These are phyloP conservation scores for Boletus holoroseus DNA, from an alignment of 1,284 basidiomycete species.

Conservation along the genomic window DNA sequence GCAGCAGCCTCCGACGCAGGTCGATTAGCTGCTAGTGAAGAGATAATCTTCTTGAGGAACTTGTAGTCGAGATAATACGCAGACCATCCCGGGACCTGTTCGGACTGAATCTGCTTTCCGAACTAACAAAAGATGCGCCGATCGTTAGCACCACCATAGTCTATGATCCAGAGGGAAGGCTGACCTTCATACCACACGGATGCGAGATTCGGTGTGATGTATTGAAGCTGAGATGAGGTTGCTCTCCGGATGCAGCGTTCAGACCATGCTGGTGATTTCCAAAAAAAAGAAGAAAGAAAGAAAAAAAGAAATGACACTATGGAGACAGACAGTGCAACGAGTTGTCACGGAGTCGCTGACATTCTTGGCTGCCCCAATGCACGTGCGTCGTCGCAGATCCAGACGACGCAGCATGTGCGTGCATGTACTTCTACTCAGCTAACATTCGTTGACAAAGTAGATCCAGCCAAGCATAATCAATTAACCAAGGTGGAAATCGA, in stretches of 20 bases:
- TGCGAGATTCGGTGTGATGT: constrained; percentile 7
- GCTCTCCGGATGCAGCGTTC: constrained; percentile 14
- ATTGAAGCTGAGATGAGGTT: constrained; percentile 5
- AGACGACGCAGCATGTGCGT: not conserved
- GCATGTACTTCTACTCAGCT: not conserved
- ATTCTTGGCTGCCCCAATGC: constrained; percentile 12
- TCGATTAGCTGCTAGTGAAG: constrained; percentile 89
- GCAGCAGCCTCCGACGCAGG: constrained; percentile 86
- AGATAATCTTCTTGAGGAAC: constrained; percentile 97
- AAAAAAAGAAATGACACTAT: constrained; percentile 10
- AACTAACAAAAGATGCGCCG: constrained; percentile 54
- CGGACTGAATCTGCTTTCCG: constrained; percentile 95
- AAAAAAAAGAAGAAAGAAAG: constrained; percentile 12
- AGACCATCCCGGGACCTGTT: constrained; percentile 97
- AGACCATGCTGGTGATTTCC: constrained; percentile 28
- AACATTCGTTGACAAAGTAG: not conserved
- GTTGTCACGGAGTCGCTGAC: constrained; percentile 1
- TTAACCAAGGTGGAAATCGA: constrained; percentile 9
- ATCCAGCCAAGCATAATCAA: constrained; percentile 4
- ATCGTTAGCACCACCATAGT: not conserved
- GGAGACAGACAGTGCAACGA: constrained; percentile 10
- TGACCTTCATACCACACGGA: constrained; percentile 30
- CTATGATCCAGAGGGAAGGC: constrained; percentile 1
- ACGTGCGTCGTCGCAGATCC: constrained; percentile 26
- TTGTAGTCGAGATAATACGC: constrained; percentile 98